A percentile compares a stretch with the other conserved stretches of the same genome.
Evolutionary conservation across 2,329 filamentous ascomycete species (phyloP).

Genomic region (Mollisia scopiformis): DNA sequence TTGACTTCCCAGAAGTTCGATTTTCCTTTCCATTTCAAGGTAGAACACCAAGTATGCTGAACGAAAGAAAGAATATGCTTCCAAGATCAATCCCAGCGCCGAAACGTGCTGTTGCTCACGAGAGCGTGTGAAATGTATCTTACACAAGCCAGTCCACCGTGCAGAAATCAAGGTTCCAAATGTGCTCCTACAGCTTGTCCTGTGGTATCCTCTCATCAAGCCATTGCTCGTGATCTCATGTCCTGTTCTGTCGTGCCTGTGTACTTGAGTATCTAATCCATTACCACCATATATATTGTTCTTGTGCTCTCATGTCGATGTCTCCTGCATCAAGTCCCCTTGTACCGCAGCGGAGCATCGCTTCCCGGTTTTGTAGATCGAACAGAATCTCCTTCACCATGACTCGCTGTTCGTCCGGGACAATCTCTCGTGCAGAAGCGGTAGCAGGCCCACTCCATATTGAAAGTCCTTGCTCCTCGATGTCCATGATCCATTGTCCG

Average conservation of each 20-base stretch:
- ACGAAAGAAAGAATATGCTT: not conserved
- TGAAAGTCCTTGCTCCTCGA: slow-evolving; percentile 39
- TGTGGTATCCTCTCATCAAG: not conserved
- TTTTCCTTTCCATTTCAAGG: not conserved
- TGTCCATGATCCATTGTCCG: slow-evolving; percentile 33
- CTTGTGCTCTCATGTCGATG: slow-evolving; percentile 24
- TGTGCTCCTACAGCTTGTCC: not conserved
- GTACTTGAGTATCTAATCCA: not conserved
- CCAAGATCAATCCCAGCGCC: not conserved
- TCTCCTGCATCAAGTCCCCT: slow-evolving; percentile 30
- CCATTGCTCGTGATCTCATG: not conserved
- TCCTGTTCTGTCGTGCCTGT: not conserved
- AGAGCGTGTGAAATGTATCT: not conserved
- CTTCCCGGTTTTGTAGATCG: slow-evolving; percentile 33
- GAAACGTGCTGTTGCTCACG: not conserved
- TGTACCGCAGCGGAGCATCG: slow-evolving; percentile 34
- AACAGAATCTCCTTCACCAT: slow-evolving; percentile 38
- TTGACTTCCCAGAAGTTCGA: not conserved
- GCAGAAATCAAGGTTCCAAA: not conserved
- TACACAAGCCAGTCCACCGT: not conserved
- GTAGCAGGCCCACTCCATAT: slow-evolving; percentile 55
- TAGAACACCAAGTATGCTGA: not conserved
- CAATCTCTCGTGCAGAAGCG: slow-evolving; percentile 48
- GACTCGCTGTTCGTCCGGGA: slow-evolving; percentile 30
- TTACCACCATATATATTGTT: not conserved